Evolutionary conservation across 1,139 yeast genomes (phyloP), one percentile per base, ranked within the genome.

Genomic region (Lodderomyces theae): DNA sequence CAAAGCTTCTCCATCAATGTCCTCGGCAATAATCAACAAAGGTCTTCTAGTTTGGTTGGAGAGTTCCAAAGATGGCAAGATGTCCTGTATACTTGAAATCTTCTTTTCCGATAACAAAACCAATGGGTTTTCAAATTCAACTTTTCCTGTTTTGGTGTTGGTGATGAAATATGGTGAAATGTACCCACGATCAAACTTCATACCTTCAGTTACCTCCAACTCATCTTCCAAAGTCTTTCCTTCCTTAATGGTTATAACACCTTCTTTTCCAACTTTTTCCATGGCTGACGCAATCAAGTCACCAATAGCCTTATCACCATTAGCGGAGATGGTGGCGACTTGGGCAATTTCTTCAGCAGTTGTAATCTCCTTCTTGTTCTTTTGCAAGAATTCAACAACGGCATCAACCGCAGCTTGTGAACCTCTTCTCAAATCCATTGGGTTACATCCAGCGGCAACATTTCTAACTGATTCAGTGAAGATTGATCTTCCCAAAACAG

Each of bases 251-350:
- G 98, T 92, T 64, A 92, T 92, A 50, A 92, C 98, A 78, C 98
- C 98, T 71, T 92, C 98, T 72, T 92, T 94, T 60, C 98, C 98
- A 48, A 92, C 98, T 72, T 92, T 92, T 74, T 90, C 98, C 98
- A 92, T 92, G 57, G 98, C 98, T 45, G 86, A 82, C 45, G 98
- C 97, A 62, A 92, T 79, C 57, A 92, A 74, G 65, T 83, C 77
- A 66, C 98, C 98, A 58, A 92, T 90, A 75, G 92, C 97, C 39
- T 77, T 61, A 64, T 92, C 98, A 55, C 98, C 98, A 66, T 92
- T 92, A 51, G 98, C 98, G 45, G 97, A 89, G 60, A 92, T 92
- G 49, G 98, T 92, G 53, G 98, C 98, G 42, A 92, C 98, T 74
- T 92, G 98, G 35, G 98, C 97, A 53, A 92, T 92, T 72, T 92